Evolutionary conservation across 1,284 basidiomycete genomes (phyloP).

Genomic region (Ganoderma boninense): DNA sequence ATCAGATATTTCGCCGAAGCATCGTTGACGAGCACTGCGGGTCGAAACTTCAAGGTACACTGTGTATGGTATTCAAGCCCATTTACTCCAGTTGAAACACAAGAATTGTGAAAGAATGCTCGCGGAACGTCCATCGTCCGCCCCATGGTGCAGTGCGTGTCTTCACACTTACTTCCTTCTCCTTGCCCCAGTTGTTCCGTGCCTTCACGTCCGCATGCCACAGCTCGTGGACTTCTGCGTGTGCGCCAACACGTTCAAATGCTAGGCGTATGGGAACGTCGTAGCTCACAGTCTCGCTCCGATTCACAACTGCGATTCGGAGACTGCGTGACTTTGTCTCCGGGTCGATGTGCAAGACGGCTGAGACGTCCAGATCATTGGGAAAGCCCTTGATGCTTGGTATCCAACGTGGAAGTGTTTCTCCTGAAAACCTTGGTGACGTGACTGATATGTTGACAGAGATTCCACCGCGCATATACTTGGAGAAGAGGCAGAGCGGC

Average conservation of each 20-base stretch:
- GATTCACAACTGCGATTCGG: constrained; percentile 58
- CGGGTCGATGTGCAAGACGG: constrained; percentile 45
- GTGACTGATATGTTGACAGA: constrained; percentile 52
- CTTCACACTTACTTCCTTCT: constrained; percentile 50
- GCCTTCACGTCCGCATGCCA: constrained; percentile 53
- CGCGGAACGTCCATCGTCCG: constrained; percentile 50
- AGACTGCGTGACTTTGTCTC: constrained; percentile 43
- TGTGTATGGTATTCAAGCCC: neutral
- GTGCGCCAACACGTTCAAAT: constrained; percentile 34
- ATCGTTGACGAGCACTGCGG: neutral
- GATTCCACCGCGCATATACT: constrained; percentile 60
- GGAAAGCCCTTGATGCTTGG: constrained; percentile 48
- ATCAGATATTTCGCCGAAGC: neutral
- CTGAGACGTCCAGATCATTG: constrained; percentile 57
- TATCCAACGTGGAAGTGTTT: constrained; percentile 59
- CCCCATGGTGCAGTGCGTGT: constrained; percentile 45
- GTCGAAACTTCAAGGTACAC: neutral
- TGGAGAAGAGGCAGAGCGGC: constrained; percentile 60
- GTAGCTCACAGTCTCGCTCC: constrained; percentile 46
- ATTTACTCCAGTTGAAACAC: constrained; percentile 21
- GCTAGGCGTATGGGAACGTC: constrained; percentile 50
- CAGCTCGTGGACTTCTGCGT: constrained; percentile 53
- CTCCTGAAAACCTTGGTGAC: constrained; percentile 52
- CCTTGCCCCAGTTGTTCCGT: constrained; percentile 50
- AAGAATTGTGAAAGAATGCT: constrained; percentile 53